phyloP scores from a whole-genome alignment of 208 protist genomes.

The Endotrypanum monterogeii region DNA sequence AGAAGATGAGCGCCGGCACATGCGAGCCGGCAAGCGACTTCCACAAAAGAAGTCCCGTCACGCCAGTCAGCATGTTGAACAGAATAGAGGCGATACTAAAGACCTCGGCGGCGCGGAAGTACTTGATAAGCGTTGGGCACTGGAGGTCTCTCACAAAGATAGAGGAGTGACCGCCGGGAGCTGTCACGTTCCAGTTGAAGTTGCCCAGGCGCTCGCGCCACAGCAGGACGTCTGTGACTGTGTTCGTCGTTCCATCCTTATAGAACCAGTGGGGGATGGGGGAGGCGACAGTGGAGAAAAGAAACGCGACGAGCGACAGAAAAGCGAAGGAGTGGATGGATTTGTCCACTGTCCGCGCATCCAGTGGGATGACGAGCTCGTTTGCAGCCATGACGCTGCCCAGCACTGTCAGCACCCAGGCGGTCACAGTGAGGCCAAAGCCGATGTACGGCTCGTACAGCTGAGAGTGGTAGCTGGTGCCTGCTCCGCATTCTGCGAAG shows the following conservation, averaged over 20 bases:
- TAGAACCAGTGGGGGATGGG: constrained; percentile 78
- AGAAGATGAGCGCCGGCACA: constrained; percentile 48
- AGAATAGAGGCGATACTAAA: constrained; percentile 61
- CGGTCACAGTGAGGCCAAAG: constrained; percentile 63
- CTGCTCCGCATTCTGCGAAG: constrained; percentile 52
- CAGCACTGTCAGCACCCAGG: constrained; percentile 58
- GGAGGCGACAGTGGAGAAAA: constrained; percentile 58
- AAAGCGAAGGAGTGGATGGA: constrained; percentile 46
- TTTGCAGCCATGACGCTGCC: constrained; percentile 54
- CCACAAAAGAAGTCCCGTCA: constrained; percentile 53
- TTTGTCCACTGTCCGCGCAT: constrained; percentile 57
- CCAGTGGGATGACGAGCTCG: constrained; percentile 45
- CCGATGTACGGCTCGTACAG: constrained; percentile 66
- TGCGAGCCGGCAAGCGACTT: constrained; percentile 45
- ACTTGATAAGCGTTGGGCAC: constrained; percentile 33
- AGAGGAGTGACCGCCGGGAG: constrained; percentile 21
- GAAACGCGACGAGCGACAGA: constrained; percentile 52
- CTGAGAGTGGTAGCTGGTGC: constrained; percentile 66
- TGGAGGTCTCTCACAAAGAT: constrained; percentile 39
- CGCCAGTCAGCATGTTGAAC: constrained; percentile 35
- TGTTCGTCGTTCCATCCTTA: constrained; percentile 53
- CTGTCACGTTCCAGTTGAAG: constrained; percentile 53
- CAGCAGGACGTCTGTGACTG: constrained; percentile 58
- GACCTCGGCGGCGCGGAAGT: constrained; percentile 52
- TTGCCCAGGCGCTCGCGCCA: constrained; percentile 46